These are phyloP conservation scores for Chlorella sp. DNA, from an alignment of 139 green algal species.

Conservation along the genomic window DNA sequence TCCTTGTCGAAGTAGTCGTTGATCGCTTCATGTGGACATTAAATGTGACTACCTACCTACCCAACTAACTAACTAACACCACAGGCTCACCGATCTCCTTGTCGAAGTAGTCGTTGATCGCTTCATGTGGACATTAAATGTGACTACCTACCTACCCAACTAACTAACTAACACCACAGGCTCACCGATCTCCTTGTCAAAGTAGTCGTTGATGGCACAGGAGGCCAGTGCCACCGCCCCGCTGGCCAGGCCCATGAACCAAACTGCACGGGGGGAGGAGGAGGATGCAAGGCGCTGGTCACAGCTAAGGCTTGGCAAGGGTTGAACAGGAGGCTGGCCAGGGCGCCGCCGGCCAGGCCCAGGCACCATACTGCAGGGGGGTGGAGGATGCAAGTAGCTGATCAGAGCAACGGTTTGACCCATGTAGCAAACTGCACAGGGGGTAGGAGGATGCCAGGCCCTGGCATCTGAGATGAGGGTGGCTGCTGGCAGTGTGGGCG, in stretches of 20 bases:
- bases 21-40: too few relatives aligned
- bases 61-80: too few relatives aligned
- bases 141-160: too few relatives aligned
- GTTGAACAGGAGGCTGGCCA: background rate
- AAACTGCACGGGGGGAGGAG: background rate
- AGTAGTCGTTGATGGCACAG: conserved; percentile 71
- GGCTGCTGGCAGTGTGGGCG: too few relatives aligned
- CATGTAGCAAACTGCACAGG: background rate
- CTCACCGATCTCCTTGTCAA: conserved; percentile 62
- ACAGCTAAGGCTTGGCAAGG: background rate
- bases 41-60: too few relatives aligned
- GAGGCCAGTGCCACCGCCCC: conserved; percentile 54
- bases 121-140: too few relatives aligned
- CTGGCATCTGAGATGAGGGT: too few relatives aligned
- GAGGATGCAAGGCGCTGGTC: background rate
- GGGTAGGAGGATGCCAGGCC: too few relatives aligned
- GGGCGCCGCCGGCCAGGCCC: background rate
- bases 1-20: conserved; percentile 1
- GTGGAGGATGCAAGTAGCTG: background rate
- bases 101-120: conserved; percentile 18
- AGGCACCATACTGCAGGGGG: background rate
- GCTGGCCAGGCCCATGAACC: conserved; percentile 28
- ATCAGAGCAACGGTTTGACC: background rate
- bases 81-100: background rate
- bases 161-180: background rate